Evolutionary conservation across 164 flowering plant species (phyloP), one percentile per base, ranked within the genome.

Genomic region (Chimonanthus praecox): DNA sequence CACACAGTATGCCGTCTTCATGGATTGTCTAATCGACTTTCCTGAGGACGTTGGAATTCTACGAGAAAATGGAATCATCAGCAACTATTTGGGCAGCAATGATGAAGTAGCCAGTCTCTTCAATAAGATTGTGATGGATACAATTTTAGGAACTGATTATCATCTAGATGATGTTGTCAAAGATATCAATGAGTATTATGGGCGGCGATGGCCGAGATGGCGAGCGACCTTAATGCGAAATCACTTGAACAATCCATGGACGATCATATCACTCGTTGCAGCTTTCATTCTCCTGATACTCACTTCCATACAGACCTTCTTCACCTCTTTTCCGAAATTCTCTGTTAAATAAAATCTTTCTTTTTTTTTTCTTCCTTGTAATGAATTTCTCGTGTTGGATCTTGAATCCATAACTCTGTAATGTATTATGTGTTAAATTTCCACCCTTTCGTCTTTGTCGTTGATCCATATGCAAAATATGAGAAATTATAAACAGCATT

Each of bases 11-110:
- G 72, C 72, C 7, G 54, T 66, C 7, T 71, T 80, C 74, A 64
- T 83, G 76, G 79, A 78, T 47, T 74, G 80, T 47, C 79, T 80
- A 16, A 77, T 80, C 13, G 66, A 76, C 69, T 63, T 74, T 3
- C 47, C 74, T 0, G 10, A 20, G 3, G 85, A 83, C 63, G 83
- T 72, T 3, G 77, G 70, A 58, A 48, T 70, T 48, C 75, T 83
- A 2, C 43, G 71, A 43, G 77, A 73, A 1, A 60, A 20, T 0
- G 75, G 68, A 7, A 71, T 81, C 33, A 68, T 81, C 0, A 74
- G 77, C 33, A 83, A 81, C 44, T 73, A 73, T 47, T 73, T 79
- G 11, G 84, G 84, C 5, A 74, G 67, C 0, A 77, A 79, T 8
- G 58, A 72, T n/a, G 78, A 80, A 20, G 68, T 80, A 13, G 78